Percentiles rank a stretch among this genome's conserved stretches.
These are phyloP conservation scores for Nicotiana otophora DNA, from an alignment of 257 asterid genomes.

Conservation along the genomic window DNA sequence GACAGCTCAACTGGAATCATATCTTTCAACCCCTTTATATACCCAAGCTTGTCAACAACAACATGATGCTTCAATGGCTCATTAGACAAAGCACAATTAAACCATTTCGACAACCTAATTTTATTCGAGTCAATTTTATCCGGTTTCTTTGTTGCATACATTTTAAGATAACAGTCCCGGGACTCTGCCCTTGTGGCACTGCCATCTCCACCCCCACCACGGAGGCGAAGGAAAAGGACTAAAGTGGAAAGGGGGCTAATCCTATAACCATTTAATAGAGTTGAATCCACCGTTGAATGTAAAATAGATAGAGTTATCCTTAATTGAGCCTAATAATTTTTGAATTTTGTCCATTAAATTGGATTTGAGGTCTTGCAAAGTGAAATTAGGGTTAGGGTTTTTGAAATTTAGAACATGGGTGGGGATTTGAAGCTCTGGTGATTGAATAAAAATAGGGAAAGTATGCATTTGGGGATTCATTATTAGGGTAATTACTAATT, in stretches of 20 bases:
- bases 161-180: slow-evolving; percentile 74
- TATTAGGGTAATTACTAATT: not conserved
- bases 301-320: slow-evolving; percentile 36
- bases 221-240: slow-evolving; percentile 44
- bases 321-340: slow-evolving; percentile 13
- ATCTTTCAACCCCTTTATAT: slow-evolving; percentile 88
- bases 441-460: slow-evolving; percentile 56
- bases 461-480: slow-evolving; percentile 25
- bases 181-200: slow-evolving; percentile 97
- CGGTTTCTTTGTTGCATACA: slow-evolving; percentile 78
- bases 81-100: slow-evolving; percentile 72
- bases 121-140: slow-evolving; percentile 82
- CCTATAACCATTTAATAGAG: slow-evolving; percentile 23
- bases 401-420: slow-evolving; percentile 39
- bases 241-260: slow-evolving; percentile 57
- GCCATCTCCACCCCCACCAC: slow-evolving; percentile 89
- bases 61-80: slow-evolving; percentile 77
- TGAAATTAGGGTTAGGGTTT: slow-evolving; percentile 51
- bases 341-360: slow-evolving; percentile 29
- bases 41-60: slow-evolving; percentile 62
- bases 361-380: not conserved
- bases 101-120: slow-evolving; percentile 65
- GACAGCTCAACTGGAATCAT: slow-evolving; percentile 63
- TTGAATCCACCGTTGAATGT: slow-evolving; percentile 55
- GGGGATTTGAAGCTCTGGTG: slow-evolving; percentile 50